These are phyloP conservation scores for Singerocomus inundabilis DNA, from an alignment of 1,284 basidiomycete species.

Conservation along the genomic window DNA sequence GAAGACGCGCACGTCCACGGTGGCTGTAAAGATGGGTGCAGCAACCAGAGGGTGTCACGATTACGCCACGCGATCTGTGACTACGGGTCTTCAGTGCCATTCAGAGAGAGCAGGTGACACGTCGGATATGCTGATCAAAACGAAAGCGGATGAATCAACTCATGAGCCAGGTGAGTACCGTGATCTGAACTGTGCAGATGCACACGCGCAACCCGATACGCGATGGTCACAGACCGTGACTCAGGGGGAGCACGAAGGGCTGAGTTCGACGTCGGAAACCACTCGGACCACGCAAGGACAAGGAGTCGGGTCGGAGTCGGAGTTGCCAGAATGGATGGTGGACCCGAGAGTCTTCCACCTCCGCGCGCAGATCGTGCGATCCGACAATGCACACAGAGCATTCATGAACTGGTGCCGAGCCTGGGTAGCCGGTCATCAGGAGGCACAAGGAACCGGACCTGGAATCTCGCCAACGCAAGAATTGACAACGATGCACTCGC, in stretches of 20 bases:
- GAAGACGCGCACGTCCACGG: background rate
- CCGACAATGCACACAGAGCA: conserved; percentile 1
- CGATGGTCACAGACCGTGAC: background rate
- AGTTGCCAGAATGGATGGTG: background rate
- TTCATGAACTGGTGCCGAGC: conserved; percentile 15
- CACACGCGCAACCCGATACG: background rate
- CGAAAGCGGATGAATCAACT: background rate
- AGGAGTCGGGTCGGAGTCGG: background rate
- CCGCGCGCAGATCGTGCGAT: conserved; percentile 6
- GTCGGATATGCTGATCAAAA: background rate
- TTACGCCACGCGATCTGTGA: background rate
- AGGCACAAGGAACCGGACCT: background rate
- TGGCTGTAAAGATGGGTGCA: background rate
- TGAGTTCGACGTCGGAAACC: background rate
- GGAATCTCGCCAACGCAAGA: background rate
- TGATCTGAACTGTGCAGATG: background rate
- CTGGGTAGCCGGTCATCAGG: background rate
- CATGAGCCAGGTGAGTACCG: background rate
- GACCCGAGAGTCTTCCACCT: conserved; percentile 14
- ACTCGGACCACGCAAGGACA: background rate
- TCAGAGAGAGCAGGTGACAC: background rate
- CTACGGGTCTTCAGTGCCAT: background rate
- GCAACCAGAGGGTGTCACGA: background rate
- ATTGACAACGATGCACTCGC: background rate
- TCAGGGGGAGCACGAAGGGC: background rate